Base-by-base conservation (phyloP, 306 rosid genomes). In the Myrica gale region DNA sequence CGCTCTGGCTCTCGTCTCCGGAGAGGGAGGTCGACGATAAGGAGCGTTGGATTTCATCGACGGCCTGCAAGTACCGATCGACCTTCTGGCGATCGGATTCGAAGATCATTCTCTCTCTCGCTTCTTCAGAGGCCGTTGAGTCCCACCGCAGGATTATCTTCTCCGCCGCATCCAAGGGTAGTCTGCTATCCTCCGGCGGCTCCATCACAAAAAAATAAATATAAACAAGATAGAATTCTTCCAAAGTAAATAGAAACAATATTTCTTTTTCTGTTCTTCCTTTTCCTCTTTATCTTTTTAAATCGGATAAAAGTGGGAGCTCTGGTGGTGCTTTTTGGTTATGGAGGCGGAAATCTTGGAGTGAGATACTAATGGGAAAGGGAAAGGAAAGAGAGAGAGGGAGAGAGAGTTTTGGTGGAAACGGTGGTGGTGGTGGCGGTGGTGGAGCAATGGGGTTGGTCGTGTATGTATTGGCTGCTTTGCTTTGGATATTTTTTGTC, bases 21-120 rank as follows among this genome's bases (percentile, higher is more conserved):
- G 90, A 80, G 53, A 87, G 69, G 0, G 98, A 69, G 39, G 88
- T 72, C 9, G 87, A 81, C 15, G 93, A 92, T 50, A 95, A 57
- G 9, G 97, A 92, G 20, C 88, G 92, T 69, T 89, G 99, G 91
- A 96, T 92, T 88, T 92, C 91, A 50, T 96, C 99, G 3, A 96
- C 97, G 62, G 99, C 99, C 13, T 63, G 87, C 21, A 96, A 87
- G 78, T 96, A 96, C 20, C 84, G 96, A 85, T 90, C 91, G 45
- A 87, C 88, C 71, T 92, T 96, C 20, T 81, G 79, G 2, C 97
- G 89, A 41, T 96, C 93, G 6, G 90, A 86, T 16, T 91, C 90
- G 76, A 96, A 96, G 42, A 96, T 89, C 99, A 92, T 92, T 55
- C 77, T 89, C 9, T 89, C 97, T 0, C 96, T 81, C 1, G 91